phyloP scores from a whole-genome alignment of 2,329 filamentous ascomycete genomes.

The Penicillium sp. region DNA sequence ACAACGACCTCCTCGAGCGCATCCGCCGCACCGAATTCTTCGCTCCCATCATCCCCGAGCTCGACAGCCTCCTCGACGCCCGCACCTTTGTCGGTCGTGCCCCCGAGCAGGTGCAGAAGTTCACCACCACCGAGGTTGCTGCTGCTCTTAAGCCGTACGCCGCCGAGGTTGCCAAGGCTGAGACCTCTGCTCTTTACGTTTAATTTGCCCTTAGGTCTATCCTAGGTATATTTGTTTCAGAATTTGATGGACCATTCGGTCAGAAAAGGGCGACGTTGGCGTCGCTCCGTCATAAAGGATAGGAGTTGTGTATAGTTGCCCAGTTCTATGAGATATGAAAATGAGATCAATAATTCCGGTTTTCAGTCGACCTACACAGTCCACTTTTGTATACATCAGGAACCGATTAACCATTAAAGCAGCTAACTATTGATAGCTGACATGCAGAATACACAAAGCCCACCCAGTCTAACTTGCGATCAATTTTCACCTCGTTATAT shows the following conservation, averaged over 20 bases:
- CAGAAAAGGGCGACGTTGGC: not conserved
- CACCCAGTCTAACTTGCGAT: not conserved
- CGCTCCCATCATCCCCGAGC: constrained; percentile 64
- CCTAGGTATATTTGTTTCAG: not conserved
- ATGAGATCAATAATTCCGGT: constrained; percentile 11
- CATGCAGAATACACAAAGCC: not conserved
- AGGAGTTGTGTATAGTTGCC: constrained; percentile 17
- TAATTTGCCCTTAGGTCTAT: constrained; percentile 20
- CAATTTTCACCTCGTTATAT: not conserved
- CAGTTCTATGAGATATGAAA: constrained; percentile 18
- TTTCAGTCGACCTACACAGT: not conserved
- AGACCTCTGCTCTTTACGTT: constrained; percentile 43
- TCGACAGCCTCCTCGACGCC: constrained; percentile 67
- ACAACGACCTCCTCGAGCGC: constrained; percentile 79
- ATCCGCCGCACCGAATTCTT: constrained; percentile 76
- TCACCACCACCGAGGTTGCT: constrained; percentile 51
- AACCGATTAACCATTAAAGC: not conserved
- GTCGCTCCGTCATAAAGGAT: constrained; percentile 12
- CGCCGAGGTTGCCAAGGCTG: constrained; percentile 34
- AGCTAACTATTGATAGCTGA: not conserved
- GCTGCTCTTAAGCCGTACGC: constrained; percentile 51
- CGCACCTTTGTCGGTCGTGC: constrained; percentile 59
- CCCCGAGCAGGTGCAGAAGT: constrained; percentile 55
- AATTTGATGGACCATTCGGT: not conserved
- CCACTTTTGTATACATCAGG: not conserved